Evolutionary conservation across 73 alveolate genomes (phyloP).

Genomic region (Blepharisma stoltei): DNA sequence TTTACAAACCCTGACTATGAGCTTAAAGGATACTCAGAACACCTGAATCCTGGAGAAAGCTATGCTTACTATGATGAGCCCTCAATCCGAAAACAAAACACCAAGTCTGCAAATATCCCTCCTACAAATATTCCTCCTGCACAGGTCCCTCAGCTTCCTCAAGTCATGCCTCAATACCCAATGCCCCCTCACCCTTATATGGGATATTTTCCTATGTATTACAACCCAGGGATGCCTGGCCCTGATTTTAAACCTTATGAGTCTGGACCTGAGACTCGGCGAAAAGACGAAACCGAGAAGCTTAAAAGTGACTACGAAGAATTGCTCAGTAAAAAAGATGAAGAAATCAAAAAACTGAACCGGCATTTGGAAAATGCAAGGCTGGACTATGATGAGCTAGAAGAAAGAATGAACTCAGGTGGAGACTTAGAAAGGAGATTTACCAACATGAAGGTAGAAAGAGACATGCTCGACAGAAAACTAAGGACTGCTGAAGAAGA

Average conservation of each 20-base stretch:
- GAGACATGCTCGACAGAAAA: constrained; percentile 17
- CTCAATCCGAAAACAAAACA: background rate
- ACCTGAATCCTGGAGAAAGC: constrained; percentile 26
- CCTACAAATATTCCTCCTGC: too few species aligned
- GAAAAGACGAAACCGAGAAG: background rate
- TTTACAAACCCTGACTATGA: background rate
- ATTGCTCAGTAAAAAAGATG: background rate
- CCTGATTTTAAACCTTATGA: background rate
- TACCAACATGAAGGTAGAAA: background rate
- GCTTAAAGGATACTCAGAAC: constrained; percentile 6
- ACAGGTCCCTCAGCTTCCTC: too few species aligned
- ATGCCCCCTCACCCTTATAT: too few species aligned
- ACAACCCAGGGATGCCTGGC: too few species aligned
- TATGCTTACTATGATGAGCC: background rate
- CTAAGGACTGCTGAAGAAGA: background rate
- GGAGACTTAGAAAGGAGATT: constrained; percentile 13
- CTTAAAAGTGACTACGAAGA: constrained; percentile 13
- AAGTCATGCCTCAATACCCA: too few species aligned
- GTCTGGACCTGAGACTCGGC: background rate
- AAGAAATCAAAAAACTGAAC: background rate
- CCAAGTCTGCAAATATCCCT: background rate
- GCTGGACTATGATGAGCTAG: background rate
- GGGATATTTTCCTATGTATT: too few species aligned
- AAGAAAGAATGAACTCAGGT: background rate
- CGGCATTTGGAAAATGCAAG: background rate